A percentile compares a stretch with the other conserved stretches of the same genome.
Evolutionary conservation across 2,329 filamentous ascomycete species (phyloP).

Genomic region (Sporothrix luriei): DNA sequence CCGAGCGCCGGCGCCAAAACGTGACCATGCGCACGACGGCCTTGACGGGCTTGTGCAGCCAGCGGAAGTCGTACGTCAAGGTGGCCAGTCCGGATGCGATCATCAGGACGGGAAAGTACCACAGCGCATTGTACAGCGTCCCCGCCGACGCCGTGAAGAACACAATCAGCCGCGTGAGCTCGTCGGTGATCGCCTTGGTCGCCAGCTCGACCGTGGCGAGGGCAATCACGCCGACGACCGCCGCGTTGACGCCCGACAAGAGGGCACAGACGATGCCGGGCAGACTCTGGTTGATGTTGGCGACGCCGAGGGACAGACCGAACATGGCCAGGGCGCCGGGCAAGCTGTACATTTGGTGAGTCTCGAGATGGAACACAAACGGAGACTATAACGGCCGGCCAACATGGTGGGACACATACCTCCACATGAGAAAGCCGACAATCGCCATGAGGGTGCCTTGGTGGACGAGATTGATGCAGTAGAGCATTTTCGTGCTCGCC

Average conservation of each 20-base stretch:
- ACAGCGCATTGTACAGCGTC: conserved; percentile 69
- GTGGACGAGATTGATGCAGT: neutral
- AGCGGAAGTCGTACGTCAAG: neutral
- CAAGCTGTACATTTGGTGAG: conserved; percentile 42
- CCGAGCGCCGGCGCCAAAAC: neutral
- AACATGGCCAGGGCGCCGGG: conserved; percentile 73
- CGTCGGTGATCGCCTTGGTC: conserved; percentile 68
- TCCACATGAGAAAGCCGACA: neutral
- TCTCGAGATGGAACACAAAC: too few relatives aligned
- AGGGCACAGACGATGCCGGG: conserved; percentile 67
- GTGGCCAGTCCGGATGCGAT: neutral
- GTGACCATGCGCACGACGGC: neutral
- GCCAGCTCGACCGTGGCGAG: conserved; percentile 69
- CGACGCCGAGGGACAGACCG: conserved; percentile 65
- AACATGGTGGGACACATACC: neutral
- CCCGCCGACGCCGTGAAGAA: conserved; percentile 66
- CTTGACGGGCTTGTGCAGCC: neutral
- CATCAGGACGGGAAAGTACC: neutral
- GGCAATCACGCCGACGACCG: conserved; percentile 71
- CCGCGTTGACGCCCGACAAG: conserved; percentile 70
- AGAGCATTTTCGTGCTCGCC: neutral
- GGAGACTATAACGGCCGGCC: too few relatives aligned
- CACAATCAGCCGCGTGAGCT: conserved; percentile 63
- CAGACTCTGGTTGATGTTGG: conserved; percentile 59
- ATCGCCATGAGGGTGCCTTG: neutral